Percentiles rank a stretch among this genome's conserved stretches.
Conservation (phyloP, 2,329 filamentous ascomycete genomes). For the Exophiala xenobiotica region DNA sequence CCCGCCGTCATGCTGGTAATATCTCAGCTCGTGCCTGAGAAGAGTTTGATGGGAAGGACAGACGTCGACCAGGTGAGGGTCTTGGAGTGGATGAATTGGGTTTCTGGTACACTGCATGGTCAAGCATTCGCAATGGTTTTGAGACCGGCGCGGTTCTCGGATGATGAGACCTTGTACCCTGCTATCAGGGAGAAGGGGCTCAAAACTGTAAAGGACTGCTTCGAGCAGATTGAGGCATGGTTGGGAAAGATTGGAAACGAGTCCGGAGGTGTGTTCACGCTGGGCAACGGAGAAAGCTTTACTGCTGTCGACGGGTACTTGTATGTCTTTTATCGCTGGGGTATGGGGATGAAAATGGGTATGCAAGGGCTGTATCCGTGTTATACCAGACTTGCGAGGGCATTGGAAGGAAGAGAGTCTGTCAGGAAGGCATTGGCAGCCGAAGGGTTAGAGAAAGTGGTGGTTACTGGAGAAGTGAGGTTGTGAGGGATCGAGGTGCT, state of each 20-base stretch:
- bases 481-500: too few species aligned
- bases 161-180: conserved; percentile 23
- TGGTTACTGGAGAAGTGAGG: too few species aligned
- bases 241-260: conserved; percentile 10
- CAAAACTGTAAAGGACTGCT: conserved; percentile 25
- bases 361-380: conserved; percentile 12
- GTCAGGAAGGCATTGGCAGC: background rate
- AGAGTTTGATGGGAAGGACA: conserved; percentile 33
- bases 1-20: conserved; percentile 37
- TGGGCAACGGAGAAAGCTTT: conserved; percentile 29
- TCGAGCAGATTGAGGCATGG: conserved; percentile 31
- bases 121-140: conserved; percentile 32
- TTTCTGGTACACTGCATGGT: conserved; percentile 37
- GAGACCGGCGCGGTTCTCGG: conserved; percentile 31
- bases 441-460: background rate
- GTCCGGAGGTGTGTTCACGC: conserved; percentile 25
- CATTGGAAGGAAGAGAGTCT: conserved; percentile 7
- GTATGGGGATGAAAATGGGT: background rate
- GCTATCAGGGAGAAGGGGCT: conserved; percentile 26
- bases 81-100: conserved; percentile 39
- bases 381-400: conserved; percentile 9
- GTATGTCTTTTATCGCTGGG: conserved; percentile 38
- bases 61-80: conserved; percentile 33
- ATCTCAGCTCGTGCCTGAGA: conserved; percentile 33
- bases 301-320: conserved; percentile 39